A percentile compares a stretch with the other conserved stretches of the same genome.
These are phyloP conservation scores for Phialemoniopsis sp. DNA, from an alignment of 2,329 filamentous ascomycete species.

Conservation along the genomic window DNA sequence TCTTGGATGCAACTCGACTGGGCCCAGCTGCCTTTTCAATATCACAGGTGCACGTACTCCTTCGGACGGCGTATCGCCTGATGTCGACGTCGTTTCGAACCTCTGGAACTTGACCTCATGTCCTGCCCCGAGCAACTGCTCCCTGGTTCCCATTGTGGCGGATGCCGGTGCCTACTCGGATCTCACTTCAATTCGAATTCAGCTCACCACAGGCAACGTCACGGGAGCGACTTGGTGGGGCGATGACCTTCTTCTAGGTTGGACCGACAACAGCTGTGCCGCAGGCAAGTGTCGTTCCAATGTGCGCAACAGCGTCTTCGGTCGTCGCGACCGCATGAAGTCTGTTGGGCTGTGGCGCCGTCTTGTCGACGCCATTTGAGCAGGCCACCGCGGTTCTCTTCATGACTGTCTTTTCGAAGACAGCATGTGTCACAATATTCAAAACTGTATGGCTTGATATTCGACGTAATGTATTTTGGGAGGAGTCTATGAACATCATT, in stretches of 20 bases:
- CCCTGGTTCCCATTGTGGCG: conserved; percentile 18
- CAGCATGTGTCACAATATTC: not conserved
- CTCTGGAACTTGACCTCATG: conserved; percentile 21
- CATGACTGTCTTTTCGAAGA: not conserved
- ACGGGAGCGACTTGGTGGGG: conserved; percentile 35
- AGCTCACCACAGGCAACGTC: conserved; percentile 28
- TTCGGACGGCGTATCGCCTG: conserved; percentile 14
- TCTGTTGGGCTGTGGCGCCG: not conserved
- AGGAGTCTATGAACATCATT: not conserved
- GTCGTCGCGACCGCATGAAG: conserved; percentile 2
- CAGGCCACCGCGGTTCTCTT: not conserved
- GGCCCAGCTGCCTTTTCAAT: conserved; percentile 26
- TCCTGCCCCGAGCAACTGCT: conserved; percentile 18
- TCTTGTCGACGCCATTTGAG: not conserved
- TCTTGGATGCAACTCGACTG: conserved; percentile 31
- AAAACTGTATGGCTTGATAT: conserved; percentile 1
- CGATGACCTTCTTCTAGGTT: conserved; percentile 37
- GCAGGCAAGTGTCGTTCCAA: conserved; percentile 29
- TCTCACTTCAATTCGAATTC: conserved; percentile 31
- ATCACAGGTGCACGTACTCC: conserved; percentile 24
- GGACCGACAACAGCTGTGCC: conserved; percentile 35
- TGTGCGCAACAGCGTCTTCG: conserved; percentile 20
- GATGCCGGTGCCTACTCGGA: conserved; percentile 19
- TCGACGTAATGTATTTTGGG: conserved; percentile 4
- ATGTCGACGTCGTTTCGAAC: conserved; percentile 16